Base-by-base conservation (phyloP, 148 eudicot genomes). In the Nepenthes gracilis region DNA sequence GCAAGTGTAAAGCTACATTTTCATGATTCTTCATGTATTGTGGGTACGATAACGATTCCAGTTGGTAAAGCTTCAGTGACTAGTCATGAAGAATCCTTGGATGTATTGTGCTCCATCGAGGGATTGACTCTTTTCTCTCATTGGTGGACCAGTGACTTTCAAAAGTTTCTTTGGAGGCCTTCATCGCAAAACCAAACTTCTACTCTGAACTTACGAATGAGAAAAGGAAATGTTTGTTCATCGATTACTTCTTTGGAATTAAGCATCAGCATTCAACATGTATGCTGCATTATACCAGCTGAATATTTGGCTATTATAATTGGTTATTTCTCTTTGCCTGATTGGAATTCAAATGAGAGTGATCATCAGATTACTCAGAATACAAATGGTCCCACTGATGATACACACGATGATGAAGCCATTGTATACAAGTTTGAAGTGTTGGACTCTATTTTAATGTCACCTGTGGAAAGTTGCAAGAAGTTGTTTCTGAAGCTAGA, bases 281-380 rank as follows among this genome's bases (percentile, higher is more conserved):
- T 89, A 9, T 75, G 86, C 58, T 93, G 99, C 75, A 65, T 72
- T 64, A 64, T 93, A 70, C 83, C 84, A 43, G 84, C 99, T 56
- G 95, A 89, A 8, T 86, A 80, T 68, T 66, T 93, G 59, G 81
- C 92, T 10, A 62, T 86, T 58, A 45, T 93, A 33, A 83, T 89
- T 62, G 99, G 97, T 66, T 93, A 93, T 59, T 93, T 93, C 57
- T 72, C 84, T 54, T 74, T 81, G 69, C 78, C 89, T 61, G 95
- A 82, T 68, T 89, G 95, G 96, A 72, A 57, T 38, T 58, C 74
- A 58, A 35, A 61, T 58, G 67, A 63, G 13, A 64, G 60, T 62
- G 65, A 62, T 61, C 65, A 50, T 36, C 54, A 61, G 57, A 57
- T 49, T 49, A 52, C 60, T 49, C 68, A 62, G 33, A 70, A 55